Percentiles rank a stretch among this genome's conserved stretches.
Conservation (phyloP, 768 basidiomycete genomes). For the Mycena rebaudengoi region DNA sequence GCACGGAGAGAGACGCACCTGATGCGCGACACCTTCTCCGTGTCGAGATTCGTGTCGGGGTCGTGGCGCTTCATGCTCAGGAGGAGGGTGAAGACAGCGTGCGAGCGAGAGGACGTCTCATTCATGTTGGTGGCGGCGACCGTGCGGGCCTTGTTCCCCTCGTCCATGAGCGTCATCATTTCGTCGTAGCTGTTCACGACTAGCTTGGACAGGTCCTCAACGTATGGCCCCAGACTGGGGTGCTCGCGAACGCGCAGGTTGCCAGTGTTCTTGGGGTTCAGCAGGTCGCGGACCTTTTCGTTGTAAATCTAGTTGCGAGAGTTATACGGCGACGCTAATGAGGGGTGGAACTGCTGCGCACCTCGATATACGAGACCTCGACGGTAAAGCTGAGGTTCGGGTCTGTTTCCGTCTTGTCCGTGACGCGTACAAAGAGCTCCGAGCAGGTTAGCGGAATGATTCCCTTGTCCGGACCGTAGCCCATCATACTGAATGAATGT, state of each 20-base stretch:
- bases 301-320: constrained; percentile 84
- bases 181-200: constrained; percentile 92
- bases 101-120: constrained; percentile 97
- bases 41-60: constrained; percentile 83
- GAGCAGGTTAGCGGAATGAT: constrained; percentile 96
- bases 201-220: constrained; percentile 95
- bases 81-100: constrained; percentile 97
- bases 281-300: constrained; percentile 95
- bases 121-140: constrained; percentile 99
- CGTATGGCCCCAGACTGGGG: constrained; percentile 96
- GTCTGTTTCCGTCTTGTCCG: constrained; percentile 66
- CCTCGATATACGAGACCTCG: constrained; percentile 98
- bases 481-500: constrained; percentile 81
- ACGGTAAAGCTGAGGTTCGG: constrained; percentile 84
- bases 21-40: constrained; percentile 99
- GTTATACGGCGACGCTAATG: background rate
- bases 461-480: constrained; percentile 94
- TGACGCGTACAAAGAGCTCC: constrained; percentile 89
- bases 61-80: constrained; percentile 94
- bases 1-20: constrained; percentile 57
- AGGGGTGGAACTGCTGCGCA: constrained; percentile 39
- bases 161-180: constrained; percentile 99
- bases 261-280: constrained; percentile 97
- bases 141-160: constrained; percentile 98
- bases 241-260: constrained; percentile 98